These are phyloP conservation scores for Metschnikowia reukaufii DNA, from an alignment of 805 yeast genomes.

Conservation along the genomic window DNA sequence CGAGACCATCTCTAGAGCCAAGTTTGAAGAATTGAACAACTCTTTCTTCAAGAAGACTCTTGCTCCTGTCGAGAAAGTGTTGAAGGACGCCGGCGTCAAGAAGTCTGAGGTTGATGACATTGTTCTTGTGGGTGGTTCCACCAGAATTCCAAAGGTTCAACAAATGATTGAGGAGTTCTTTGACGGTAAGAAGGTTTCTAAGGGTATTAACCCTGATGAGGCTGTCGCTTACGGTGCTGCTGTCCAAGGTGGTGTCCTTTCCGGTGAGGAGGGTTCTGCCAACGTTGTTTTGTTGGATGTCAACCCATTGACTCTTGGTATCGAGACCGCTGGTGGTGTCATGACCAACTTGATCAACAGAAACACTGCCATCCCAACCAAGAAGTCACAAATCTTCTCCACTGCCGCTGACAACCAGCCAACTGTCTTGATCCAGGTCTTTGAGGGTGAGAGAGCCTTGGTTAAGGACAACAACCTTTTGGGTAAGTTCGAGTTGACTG, in stretches of 20 bases:
- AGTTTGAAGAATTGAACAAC: conserved; percentile 24
- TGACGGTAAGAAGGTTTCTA: conserved; percentile 24
- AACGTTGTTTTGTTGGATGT: conserved; percentile 53
- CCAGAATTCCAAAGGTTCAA: conserved; percentile 25
- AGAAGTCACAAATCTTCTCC: conserved; percentile 24
- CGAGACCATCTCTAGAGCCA: conserved; percentile 24
- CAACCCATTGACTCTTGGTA: conserved; percentile 25
- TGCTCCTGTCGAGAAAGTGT: conserved; percentile 23
- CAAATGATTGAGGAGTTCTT: conserved; percentile 22
- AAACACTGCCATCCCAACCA: conserved; percentile 24
- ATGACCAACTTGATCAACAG: conserved; percentile 24
- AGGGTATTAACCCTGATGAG: conserved; percentile 43
- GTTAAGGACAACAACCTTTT: conserved; percentile 25
- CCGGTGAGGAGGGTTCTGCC: conserved; percentile 54
- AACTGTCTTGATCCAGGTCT: conserved; percentile 24
- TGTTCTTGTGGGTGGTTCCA: conserved; percentile 25
- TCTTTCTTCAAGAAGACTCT: conserved; percentile 24
- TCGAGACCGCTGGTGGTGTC: conserved; percentile 25
- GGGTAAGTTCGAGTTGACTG: conserved; percentile 25
- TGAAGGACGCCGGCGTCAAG: conserved; percentile 23
- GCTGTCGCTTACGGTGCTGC: conserved; percentile 74
- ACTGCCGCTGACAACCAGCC: conserved; percentile 26
- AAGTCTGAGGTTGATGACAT: conserved; percentile 23
- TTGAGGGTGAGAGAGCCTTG: conserved; percentile 25
- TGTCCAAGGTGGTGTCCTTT: conserved; percentile 44